Conservation (phyloP, 805 yeast genomes). For the Candida montana region DNA sequence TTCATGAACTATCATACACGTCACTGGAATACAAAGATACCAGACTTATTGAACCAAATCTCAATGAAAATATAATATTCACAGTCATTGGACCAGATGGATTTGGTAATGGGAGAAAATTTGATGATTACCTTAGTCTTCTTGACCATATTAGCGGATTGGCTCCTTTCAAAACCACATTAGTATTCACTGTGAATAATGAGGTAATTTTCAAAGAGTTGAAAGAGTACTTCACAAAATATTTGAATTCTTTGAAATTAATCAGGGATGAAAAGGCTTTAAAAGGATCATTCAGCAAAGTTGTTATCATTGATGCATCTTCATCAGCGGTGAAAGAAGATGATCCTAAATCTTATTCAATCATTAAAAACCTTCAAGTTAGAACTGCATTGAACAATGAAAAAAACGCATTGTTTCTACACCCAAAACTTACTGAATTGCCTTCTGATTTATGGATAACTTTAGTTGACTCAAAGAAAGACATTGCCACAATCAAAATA, state of each 20-base stretch:
- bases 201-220: no score
- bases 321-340: not conserved
- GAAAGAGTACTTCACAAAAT: not conserved
- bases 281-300: not conserved
- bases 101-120: not conserved
- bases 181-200: not conserved
- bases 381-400: slow-evolving; percentile 23
- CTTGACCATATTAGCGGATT: not conserved
- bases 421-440: slow-evolving; percentile 14
- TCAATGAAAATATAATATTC: not conserved
- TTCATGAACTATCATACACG: not conserved
- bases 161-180: not conserved
- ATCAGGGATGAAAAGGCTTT: not conserved
- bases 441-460: slow-evolving; percentile 19
- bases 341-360: not conserved
- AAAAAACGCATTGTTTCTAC: slow-evolving; percentile 26
- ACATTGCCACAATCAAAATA: slow-evolving; percentile 28
- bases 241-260: not conserved
- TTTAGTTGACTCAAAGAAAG: slow-evolving; percentile 23
- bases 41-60: not conserved
- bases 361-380: not conserved
- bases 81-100: not conserved
- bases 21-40: not conserved
- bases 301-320: not conserved
- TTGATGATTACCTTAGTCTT: not conserved